Percentiles rank a stretch among this genome's conserved stretches.
Conservation (phyloP, 768 basidiomycete genomes). For the Suillus bovinus region DNA sequence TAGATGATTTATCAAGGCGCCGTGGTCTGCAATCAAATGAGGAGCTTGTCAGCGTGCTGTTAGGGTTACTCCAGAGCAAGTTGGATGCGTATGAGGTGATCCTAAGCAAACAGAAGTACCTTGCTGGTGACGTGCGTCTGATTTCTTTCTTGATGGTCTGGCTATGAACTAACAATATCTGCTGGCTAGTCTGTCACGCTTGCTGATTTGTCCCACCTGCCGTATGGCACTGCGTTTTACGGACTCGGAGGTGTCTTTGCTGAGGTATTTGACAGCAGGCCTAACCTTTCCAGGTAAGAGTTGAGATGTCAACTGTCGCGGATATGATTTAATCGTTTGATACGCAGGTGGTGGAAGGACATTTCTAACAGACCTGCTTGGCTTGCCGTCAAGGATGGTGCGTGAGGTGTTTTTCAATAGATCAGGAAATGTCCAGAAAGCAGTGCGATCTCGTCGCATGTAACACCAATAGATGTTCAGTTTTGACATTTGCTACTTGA, state of each 20-base stretch:
- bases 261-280: conserved; percentile 35
- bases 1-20: conserved; percentile 13
- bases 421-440: not conserved
- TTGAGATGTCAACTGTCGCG: not conserved
- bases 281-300: conserved; percentile 46
- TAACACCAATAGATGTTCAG: not conserved
- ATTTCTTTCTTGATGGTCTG: conserved; percentile 3
- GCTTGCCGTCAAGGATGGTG: conserved; percentile 44
- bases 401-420: not conserved
- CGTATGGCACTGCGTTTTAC: conserved; percentile 38
- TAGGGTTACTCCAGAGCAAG: conserved; percentile 30
- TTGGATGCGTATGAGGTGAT: conserved; percentile 56
- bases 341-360: conserved; percentile 53
- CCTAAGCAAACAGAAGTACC: conserved; percentile 54
- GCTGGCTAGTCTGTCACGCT: conserved; percentile 44
- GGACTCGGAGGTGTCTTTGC: conserved; percentile 25
- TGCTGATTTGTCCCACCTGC: conserved; percentile 60
- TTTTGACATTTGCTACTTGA: not conserved
- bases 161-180: not conserved
- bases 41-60: conserved; percentile 15
- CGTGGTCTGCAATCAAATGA: conserved; percentile 24
- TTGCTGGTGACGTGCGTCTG: conserved; percentile 55
- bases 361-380: conserved; percentile 46
- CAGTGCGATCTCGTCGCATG: not conserved
- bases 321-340: not conserved